Conservation (phyloP, 1,284 basidiomycete genomes). For the Cryptococcus wingfieldii region DNA sequence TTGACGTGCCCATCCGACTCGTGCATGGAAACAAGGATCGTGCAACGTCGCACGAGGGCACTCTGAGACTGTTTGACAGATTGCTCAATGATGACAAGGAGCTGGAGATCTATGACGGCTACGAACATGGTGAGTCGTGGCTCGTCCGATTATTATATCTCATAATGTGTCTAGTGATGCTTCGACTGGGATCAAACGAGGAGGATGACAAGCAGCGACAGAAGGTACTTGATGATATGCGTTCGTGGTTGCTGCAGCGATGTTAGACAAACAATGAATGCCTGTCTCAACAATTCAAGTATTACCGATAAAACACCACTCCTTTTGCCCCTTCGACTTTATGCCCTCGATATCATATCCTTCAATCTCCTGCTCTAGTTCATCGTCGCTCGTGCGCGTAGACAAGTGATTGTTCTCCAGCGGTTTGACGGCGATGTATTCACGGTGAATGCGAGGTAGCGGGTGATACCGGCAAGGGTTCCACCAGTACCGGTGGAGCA, state of each 20-base stretch:
- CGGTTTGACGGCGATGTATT: too few relatives aligned
- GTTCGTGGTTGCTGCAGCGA: constrained; percentile 43
- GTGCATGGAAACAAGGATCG: constrained; percentile 53
- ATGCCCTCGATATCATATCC: too few relatives aligned
- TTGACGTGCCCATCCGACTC: constrained; percentile 49
- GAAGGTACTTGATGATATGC: constrained; percentile 47
- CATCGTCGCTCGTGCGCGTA: too few relatives aligned
- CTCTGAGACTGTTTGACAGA: constrained; percentile 47
- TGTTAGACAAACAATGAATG: constrained; percentile 13
- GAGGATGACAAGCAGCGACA: constrained; percentile 48
- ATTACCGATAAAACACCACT: too few relatives aligned
- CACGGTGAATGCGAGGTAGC: too few relatives aligned
- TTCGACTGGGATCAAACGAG: constrained; percentile 46
- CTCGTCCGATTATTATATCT: background rate
- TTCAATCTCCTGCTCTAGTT: too few relatives aligned
- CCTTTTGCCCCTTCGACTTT: too few relatives aligned
- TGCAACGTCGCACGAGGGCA: constrained; percentile 50
- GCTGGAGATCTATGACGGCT: constrained; percentile 52
- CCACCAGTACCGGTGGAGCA: too few relatives aligned
- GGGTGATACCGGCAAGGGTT: too few relatives aligned
- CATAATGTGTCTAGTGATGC: constrained; percentile 35
- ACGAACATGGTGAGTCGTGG: constrained; percentile 50
- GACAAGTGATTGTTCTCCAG: too few relatives aligned
- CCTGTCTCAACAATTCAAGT: too few relatives aligned
- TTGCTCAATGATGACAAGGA: constrained; percentile 48